Evolutionary conservation across 192 early-diverging fungal genomes (phyloP).

Genomic region (Backusella macrospora): DNA sequence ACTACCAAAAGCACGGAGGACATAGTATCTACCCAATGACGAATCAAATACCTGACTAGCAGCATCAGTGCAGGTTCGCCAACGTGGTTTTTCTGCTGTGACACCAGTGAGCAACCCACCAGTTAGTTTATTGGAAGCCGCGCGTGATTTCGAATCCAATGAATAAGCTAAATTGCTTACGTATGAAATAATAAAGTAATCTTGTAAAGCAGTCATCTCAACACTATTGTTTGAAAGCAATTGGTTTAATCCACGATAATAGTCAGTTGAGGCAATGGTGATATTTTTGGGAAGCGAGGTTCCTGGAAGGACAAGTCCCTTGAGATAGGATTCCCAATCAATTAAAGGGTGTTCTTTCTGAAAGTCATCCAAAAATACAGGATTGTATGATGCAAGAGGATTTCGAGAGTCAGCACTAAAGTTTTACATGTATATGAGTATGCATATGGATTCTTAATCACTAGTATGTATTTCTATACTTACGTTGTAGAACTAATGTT

Average conservation of each 20-base stretch:
- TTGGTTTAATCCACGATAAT: slow-evolving; percentile 45
- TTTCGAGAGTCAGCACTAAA: slow-evolving; percentile 49
- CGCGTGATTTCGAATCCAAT: not conserved
- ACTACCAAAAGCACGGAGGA: slow-evolving; percentile 43
- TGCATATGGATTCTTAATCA: not conserved
- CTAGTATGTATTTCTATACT: not conserved
- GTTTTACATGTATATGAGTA: not conserved
- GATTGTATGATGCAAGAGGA: slow-evolving; percentile 54
- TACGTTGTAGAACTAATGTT: slow-evolving; percentile 47
- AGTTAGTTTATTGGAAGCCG: not conserved
- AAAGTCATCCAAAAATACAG: slow-evolving; percentile 38
- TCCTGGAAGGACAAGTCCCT: slow-evolving; percentile 22
- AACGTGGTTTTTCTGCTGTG: slow-evolving; percentile 32
- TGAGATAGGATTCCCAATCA: slow-evolving; percentile 44
- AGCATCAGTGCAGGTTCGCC: slow-evolving; percentile 41
- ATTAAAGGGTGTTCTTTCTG: slow-evolving; percentile 40
- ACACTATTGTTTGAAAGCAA: slow-evolving; percentile 22
- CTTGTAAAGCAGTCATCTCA: not conserved
- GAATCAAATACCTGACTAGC: slow-evolving; percentile 8
- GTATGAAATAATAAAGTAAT: slow-evolving; percentile 45
- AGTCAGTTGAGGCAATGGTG: slow-evolving; percentile 48
- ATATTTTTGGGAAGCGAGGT: slow-evolving; percentile 37
- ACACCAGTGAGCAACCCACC: slow-evolving; percentile 18
- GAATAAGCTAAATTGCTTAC: not conserved
- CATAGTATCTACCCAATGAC: slow-evolving; percentile 43